Conservation (phyloP, 345 rosid genomes). For the Adansonia digitata region DNA sequence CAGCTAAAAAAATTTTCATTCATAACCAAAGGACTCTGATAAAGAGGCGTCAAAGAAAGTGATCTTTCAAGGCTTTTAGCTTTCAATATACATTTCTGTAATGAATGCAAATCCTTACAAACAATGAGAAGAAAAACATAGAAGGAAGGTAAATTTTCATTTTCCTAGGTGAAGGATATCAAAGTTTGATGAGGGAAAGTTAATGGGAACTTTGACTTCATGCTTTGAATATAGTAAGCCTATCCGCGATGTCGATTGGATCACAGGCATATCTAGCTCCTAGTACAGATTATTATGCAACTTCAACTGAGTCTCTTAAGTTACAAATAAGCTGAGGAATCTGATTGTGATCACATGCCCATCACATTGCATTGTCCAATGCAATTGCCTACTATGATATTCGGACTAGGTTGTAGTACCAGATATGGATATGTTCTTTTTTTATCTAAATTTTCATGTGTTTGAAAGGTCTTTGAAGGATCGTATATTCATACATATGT, state of each 20-base stretch:
- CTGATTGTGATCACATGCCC: conserved; percentile 31
- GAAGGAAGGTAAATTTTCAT: neutral
- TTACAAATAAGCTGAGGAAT: conserved; percentile 29
- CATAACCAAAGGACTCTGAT: neutral
- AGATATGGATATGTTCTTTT: no score
- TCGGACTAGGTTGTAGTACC: no score
- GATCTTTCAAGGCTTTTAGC: neutral
- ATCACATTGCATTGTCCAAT: conserved; percentile 19
- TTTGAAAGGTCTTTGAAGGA: no score
- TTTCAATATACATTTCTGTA: neutral
- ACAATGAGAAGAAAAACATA: neutral
- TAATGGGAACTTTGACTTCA: neutral
- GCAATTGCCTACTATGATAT: no score
- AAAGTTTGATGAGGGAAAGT: neutral
- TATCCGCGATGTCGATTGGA: conserved; percentile 20
- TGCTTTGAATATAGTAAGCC: conserved; percentile 12
- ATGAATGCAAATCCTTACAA: neutral
- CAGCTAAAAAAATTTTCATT: neutral
- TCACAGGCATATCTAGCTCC: conserved; percentile 8
- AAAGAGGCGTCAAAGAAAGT: neutral
- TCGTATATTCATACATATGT: no score
- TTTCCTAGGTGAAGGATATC: neutral
- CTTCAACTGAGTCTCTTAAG: conserved; percentile 4
- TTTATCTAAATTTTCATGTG: no score
- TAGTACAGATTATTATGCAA: conserved; percentile 11